A percentile compares a stretch with the other conserved stretches of the same genome.
phyloP scores from a whole-genome alignment of 257 asterid species.

The Solanum microdontum region DNA sequence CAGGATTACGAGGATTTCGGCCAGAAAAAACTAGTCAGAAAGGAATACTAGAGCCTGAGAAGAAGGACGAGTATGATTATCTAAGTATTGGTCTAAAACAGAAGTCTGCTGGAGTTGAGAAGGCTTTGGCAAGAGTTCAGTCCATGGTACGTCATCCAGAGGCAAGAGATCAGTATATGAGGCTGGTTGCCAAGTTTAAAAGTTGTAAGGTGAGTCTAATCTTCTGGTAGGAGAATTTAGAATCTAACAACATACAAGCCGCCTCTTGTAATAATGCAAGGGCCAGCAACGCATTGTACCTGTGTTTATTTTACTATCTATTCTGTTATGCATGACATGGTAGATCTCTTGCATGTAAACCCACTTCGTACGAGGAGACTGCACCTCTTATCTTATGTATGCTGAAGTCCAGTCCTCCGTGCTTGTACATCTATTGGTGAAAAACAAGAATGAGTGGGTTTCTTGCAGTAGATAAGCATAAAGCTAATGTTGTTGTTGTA shows the following conservation, averaged over 20 bases:
- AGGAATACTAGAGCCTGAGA: background rate
- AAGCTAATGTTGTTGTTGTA: background rate
- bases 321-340: background rate
- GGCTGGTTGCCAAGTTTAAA: constrained; percentile 10
- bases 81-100: constrained; percentile 6
- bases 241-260: background rate
- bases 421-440: background rate
- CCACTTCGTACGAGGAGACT: background rate
- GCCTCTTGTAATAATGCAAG: background rate
- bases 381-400: background rate
- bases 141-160: constrained; percentile 19
- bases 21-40: background rate
- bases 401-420: background rate
- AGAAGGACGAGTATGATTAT: constrained; percentile 16
- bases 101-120: constrained; percentile 13
- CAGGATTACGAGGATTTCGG: constrained; percentile 15
- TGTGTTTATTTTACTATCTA: background rate
- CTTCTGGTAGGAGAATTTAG: background rate
- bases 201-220: constrained; percentile 6
- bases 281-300: background rate
- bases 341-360: background rate
- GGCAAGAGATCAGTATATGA: constrained; percentile 16
- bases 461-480: background rate
- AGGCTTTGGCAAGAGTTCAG: constrained; percentile 12
- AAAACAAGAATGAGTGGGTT: background rate